Conservation (phyloP, 805 yeast species). For the Saccharomycopsis lassenensis region DNA sequence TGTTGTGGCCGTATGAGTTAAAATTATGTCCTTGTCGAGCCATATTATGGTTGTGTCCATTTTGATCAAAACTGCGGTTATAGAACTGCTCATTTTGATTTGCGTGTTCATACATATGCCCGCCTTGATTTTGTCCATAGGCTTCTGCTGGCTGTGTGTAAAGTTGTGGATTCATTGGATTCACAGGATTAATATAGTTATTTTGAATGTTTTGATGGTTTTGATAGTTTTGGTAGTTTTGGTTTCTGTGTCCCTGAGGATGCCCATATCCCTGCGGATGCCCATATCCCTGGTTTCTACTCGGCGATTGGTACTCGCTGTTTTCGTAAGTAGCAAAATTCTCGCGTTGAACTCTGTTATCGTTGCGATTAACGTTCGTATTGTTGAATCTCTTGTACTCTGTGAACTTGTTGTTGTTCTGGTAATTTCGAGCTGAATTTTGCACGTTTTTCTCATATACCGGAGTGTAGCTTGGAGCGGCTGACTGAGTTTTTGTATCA, state of each 20-base stretch:
- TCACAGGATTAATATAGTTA: background rate
- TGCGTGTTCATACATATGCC: no score
- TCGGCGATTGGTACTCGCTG: background rate
- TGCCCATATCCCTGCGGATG: background rate
- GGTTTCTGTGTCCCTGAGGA: background rate
- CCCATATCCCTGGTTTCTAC: background rate
- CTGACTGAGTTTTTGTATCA: background rate
- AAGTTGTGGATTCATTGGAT: no score
- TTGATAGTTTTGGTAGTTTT: background rate
- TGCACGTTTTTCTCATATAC: background rate
- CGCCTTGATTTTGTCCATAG: no score
- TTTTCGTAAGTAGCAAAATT: background rate
- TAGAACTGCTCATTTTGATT: no score
- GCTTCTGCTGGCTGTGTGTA: no score
- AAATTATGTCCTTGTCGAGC: no score
- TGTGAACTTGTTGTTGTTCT: background rate
- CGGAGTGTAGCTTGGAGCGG: background rate
- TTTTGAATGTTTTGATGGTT: conserved; percentile 1
- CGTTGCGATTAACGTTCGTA: background rate
- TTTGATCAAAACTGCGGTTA: no score
- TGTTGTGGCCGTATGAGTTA: background rate
- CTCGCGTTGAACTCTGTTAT: background rate
- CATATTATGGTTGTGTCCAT: no score
- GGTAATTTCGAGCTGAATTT: background rate
- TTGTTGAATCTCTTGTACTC: background rate